Evolutionary conservation across 805 yeast genomes (phyloP), one percentile per base, ranked within the genome.

Genomic region (Saccharomycopsis schoenii): DNA sequence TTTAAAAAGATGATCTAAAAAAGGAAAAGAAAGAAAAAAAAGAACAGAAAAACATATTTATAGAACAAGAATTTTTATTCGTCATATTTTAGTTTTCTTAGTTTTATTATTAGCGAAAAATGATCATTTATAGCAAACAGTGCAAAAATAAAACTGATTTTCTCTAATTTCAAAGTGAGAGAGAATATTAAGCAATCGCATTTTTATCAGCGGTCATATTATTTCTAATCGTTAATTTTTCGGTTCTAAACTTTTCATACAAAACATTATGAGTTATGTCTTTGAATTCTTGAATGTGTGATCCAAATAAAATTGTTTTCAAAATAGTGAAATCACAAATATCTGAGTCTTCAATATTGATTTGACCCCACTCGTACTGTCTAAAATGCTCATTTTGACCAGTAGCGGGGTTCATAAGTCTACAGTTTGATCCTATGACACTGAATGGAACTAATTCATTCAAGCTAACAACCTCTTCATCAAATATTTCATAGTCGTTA

Each of bases 211-310:
- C 11, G 14, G 52, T 21, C 52, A 47, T 47, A 6, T 47, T 51
- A 57, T 57, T 60, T 52, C 58, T 51, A 14, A 42, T 24, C 3
- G 40, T 17, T 34, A 61, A 55, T 41, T 87, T 80, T 69, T 87
- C 92, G 21, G 94, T 85, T 74, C 96, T 81, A 70, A 87, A 88
- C 61, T 85, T 83, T 69, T 88, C 96, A 72, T 88, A 88, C 60
- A 88, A 73, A 72, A 83, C 77, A 67, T 84, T 88, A 67, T 86
- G 90, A 36, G 96, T 89, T 62, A 87, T 76, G 68, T 88, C 96
- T 73, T 88, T 87, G 68, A 88, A 82, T 68, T 88, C 94, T 70
- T 84, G 87, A 66, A 88, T 75, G 70, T 89, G 96, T n/a, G 92
- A 82, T 6, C 96, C 96, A 68, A 89, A 82, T 50, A 89, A 71